A percentile compares a stretch with the other conserved stretches of the same genome.
Evolutionary conservation across 2,329 filamentous ascomycete genomes (phyloP).

Genomic region (Epichloe sibirici): DNA sequence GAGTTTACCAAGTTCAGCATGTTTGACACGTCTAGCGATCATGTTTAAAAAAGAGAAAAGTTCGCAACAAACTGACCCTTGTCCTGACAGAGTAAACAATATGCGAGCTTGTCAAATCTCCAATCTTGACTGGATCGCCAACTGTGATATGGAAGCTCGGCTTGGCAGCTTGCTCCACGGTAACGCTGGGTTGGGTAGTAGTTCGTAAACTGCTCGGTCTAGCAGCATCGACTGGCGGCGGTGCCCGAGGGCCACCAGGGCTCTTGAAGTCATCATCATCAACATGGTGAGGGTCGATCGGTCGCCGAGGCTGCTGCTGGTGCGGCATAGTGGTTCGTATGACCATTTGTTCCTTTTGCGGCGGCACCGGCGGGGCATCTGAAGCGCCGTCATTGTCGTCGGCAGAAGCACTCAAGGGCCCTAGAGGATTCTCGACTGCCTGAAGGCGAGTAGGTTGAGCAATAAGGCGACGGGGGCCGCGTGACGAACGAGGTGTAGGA

Average conservation of each 20-base stretch:
- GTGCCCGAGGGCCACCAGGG: constrained; percentile 44
- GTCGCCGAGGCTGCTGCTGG: constrained; percentile 30
- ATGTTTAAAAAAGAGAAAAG: neutral
- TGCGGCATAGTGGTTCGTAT: constrained; percentile 45
- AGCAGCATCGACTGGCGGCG: constrained; percentile 50
- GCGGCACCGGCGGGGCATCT: constrained; percentile 54
- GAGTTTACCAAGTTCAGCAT: neutral
- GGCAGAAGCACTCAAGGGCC: constrained; percentile 58
- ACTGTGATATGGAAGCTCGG: constrained; percentile 84
- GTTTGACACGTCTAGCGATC: neutral
- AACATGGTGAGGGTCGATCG: constrained; percentile 50
- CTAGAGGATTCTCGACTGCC: constrained; percentile 64
- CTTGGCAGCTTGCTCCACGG: constrained; percentile 85
- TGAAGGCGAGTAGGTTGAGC: constrained; percentile 69
- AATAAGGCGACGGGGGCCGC: constrained; percentile 50
- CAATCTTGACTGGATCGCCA: constrained; percentile 95
- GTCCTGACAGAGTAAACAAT: constrained; percentile 96
- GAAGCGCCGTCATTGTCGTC: constrained; percentile 28
- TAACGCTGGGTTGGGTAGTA: constrained; percentile 64
- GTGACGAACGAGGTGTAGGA: constrained; percentile 28
- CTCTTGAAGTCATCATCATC: constrained; percentile 57
- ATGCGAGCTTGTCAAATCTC: constrained; percentile 90
- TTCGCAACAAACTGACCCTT: constrained; percentile 43
- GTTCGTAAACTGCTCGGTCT: constrained; percentile 37
- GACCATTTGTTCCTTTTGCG: constrained; percentile 53